Evolutionary conservation across 1,139 yeast genomes (phyloP).

Genomic region (Yamadazyma oceani): DNA sequence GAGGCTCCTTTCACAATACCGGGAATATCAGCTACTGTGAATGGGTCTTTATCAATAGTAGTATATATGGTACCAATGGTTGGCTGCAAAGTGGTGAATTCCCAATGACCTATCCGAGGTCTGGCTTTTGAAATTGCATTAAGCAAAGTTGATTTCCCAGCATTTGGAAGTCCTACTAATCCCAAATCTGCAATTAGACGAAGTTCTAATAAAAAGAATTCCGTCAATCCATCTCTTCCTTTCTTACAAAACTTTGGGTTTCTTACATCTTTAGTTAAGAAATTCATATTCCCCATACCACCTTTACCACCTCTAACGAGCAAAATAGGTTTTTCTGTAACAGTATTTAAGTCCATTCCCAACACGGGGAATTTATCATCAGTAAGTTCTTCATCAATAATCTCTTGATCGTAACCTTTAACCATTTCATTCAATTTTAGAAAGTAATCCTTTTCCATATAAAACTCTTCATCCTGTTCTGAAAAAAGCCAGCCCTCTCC

Average conservation of each 20-base stretch:
- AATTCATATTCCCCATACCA: conserved; percentile 96
- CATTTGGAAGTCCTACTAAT: conserved; percentile 91
- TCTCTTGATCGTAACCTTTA: conserved; percentile 58
- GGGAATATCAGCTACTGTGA: conserved; percentile 96
- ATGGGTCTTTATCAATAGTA: conserved; percentile 66
- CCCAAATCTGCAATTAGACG: conserved; percentile 91
- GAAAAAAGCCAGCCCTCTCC: conserved; percentile 91
- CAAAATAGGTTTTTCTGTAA: conserved; percentile 67
- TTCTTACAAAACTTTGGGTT: conserved; percentile 85
- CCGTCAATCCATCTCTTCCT: conserved; percentile 72
- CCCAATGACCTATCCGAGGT: conserved; percentile 96
- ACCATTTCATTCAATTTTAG: conserved; percentile 61
- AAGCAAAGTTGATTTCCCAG: conserved; percentile 88
- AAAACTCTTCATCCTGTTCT: conserved; percentile 71
- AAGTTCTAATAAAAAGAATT: conserved; percentile 73
- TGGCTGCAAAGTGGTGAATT: conserved; percentile 90
- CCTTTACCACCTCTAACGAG: conserved; percentile 85
- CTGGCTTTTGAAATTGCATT: conserved; percentile 88
- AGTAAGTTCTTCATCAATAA: conserved; percentile 58
- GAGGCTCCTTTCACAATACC: conserved; percentile 91
- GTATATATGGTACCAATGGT: conserved; percentile 82
- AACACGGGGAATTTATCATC: conserved; percentile 72
- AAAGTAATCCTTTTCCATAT: conserved; percentile 64
- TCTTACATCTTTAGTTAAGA: conserved; percentile 75
- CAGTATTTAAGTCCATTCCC: conserved; percentile 72